Evolutionary conservation across 1,284 basidiomycete species (phyloP), one percentile per base, ranked within the genome.

Genomic region (Cerioporus squamosus): DNA sequence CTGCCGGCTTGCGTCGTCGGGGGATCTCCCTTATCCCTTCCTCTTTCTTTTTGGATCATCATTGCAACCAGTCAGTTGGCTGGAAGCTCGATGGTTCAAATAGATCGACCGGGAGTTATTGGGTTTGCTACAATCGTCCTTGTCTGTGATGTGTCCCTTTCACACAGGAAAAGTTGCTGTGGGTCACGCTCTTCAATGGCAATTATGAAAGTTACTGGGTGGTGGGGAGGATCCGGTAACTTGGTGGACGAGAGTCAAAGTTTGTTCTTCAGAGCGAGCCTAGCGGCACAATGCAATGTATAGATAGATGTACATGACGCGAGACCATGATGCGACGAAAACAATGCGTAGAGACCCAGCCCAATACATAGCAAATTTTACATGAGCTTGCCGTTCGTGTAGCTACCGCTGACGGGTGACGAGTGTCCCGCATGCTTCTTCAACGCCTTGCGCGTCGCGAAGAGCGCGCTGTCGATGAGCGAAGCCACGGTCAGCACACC

Each of bases 401-500:
- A 76, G 2, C 75, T 74, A 39, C 56, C 50, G 42, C 68, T 74
- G 20, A 74, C 76, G 38, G 75, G 74, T 15, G 67, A 61, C 33
- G 56, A 44, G 40, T 53, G 62, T 8, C 73, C 71, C 17, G 68
- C 72, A 20, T 75, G 75, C 73, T 87, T 90, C 75, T 91, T 93
- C 56, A 93, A 68, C 38, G 79, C 82, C 57, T 83, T 82, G 45
- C 81, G 81, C 17, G 91, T 88, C 17, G 88, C 88, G 68, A 97
- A 98, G 62, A 97, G 83, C 54, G 92, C 79, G 58, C 92, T 88
- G 74, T 99, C 97, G 49, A 98, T 67, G n/a, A 99, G 80, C 1
- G 93, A 91, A 14, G 96, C 95, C 24, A 99, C 88, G 1, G 97
- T 99, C 50, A 99, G 78, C 8, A 99, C 95, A 67, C 97, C 97